Base-by-base conservation (phyloP, 2,329 filamentous ascomycete species). In the Aspergillus sp. region DNA sequence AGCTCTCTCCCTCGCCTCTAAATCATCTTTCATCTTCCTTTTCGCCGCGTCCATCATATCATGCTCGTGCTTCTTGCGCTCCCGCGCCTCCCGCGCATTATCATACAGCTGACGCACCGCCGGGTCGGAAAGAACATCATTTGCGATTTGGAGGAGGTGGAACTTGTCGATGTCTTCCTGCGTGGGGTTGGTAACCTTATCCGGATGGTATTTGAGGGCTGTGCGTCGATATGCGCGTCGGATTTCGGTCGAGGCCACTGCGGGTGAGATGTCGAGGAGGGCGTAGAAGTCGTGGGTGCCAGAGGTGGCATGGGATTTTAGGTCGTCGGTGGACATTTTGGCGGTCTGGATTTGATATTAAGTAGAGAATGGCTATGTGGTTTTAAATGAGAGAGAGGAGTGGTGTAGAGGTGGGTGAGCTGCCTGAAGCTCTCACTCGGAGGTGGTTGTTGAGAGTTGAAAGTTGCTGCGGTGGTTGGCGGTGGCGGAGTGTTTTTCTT, bases 181-280 rank as follows among this genome's bases (percentile, higher is more conserved):
- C 4, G 89, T 91, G 39, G 82, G 79, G 52, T 84, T 86, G 62
- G 87, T 85, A 55, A 93, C 87, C 77, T 97, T 96, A 82, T 98
- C 93, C 1, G 93, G 93, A 74, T 98, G 93, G 79, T 93, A 91
- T 69, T 91, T 91, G n/a, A 96, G 81, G 3, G 91, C 91, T 31
- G 88, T 87, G 67, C 90, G 90, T 58, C 91, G 86, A 81, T 93
- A 97, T 45, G 91, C 91, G 64, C 89, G 87, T 62, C 90, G 88
- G 68, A 96, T 88, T 61, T 92, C 89, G n/a, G 85, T 78, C 56
- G 89, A 87, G 19, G 82, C 77, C 0, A 88, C 85, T 17, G 86
- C 82, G 19, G 86, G 80, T 56, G 86, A 79, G 50, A 95, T 80
- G 55, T 83, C 84, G 15, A 96, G 84, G 24, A 96, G 82, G 24